phyloP scores from a whole-genome alignment of 257 asterid species.

The Fraxinus quadrangulata region DNA sequence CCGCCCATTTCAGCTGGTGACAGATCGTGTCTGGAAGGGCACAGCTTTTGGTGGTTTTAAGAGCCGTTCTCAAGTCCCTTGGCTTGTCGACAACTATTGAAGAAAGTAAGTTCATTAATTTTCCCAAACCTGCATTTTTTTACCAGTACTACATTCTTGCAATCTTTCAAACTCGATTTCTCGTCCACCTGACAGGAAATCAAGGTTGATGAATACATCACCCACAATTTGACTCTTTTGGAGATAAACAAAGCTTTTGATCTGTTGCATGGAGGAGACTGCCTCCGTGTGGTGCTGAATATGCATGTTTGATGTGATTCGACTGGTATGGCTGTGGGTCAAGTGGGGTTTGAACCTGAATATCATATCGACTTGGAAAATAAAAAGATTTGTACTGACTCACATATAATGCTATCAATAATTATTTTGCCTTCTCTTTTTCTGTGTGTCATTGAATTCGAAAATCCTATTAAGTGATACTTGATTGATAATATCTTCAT shows the following conservation, averaged over 20 bases:
- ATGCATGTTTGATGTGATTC: constrained; percentile 38
- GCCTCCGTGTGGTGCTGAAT: constrained; percentile 87
- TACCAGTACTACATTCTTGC: not conserved
- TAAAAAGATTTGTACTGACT: not conserved
- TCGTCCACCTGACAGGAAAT: constrained; percentile 62
- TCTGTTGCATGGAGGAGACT: constrained; percentile 83
- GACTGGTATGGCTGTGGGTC: not conserved
- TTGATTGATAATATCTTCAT: not conserved
- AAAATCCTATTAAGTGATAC: not conserved
- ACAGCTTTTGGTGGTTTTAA: constrained; percentile 97
- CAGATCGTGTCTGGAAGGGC: constrained; percentile 99
- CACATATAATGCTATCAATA: not conserved
- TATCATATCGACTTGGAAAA: not conserved
- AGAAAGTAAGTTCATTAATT: constrained; percentile 57
- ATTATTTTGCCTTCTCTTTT: not conserved
- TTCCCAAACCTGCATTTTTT: not conserved
- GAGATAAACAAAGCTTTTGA: constrained; percentile 84
- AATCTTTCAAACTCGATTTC: not conserved
- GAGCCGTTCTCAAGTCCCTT: constrained; percentile 96
- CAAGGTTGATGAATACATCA: constrained; percentile 95
- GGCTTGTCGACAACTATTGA: constrained; percentile 94
- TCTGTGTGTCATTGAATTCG: not conserved
- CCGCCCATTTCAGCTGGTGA: constrained; percentile 96
- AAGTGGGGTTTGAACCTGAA: not conserved
- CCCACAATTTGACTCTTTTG: constrained; percentile 72